These are phyloP conservation scores for Zygotorulaspora sp. DNA, from an alignment of 805 yeast genomes.

Conservation along the genomic window DNA sequence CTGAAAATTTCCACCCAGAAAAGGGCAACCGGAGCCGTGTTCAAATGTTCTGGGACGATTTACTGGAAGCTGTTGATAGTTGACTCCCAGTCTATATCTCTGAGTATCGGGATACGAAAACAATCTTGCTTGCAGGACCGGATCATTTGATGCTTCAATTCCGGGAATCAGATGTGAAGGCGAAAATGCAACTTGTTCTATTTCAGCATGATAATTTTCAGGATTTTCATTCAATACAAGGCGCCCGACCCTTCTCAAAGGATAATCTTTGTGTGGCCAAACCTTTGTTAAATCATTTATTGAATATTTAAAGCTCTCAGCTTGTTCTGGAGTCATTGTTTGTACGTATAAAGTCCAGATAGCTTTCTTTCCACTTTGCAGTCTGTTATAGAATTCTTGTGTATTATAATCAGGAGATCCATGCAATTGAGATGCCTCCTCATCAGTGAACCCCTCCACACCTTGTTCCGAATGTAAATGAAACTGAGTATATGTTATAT, in stretches of 20 bases:
- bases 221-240: slow-evolving; percentile 49
- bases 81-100: slow-evolving; percentile 63
- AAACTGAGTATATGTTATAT: slow-evolving; percentile 74
- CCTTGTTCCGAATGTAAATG: slow-evolving; percentile 69
- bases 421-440: slow-evolving; percentile 40
- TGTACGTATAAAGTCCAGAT: slow-evolving; percentile 48
- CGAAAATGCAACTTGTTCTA: slow-evolving; percentile 55
- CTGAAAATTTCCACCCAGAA: no score
- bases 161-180: slow-evolving; percentile 63
- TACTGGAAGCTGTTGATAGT: slow-evolving; percentile 58
- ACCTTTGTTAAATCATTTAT: slow-evolving; percentile 53
- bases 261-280: slow-evolving; percentile 56
- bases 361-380: slow-evolving; percentile 44
- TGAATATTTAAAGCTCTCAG: slow-evolving; percentile 45
- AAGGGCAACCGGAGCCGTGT: slow-evolving; percentile 44
- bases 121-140: slow-evolving; percentile 66
- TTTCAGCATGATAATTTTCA: slow-evolving; percentile 43
- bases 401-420: slow-evolving; percentile 46
- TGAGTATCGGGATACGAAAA: slow-evolving; percentile 69
- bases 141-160: slow-evolving; percentile 68
- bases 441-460: slow-evolving; percentile 38
- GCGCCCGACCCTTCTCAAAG: slow-evolving; percentile 48
- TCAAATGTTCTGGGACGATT: slow-evolving; percentile 38
- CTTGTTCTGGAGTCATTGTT: slow-evolving; percentile 53
- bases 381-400: slow-evolving; percentile 38